phyloP scores from a whole-genome alignment of 106 monocot species.

The Apostasia shenzhenica region DNA sequence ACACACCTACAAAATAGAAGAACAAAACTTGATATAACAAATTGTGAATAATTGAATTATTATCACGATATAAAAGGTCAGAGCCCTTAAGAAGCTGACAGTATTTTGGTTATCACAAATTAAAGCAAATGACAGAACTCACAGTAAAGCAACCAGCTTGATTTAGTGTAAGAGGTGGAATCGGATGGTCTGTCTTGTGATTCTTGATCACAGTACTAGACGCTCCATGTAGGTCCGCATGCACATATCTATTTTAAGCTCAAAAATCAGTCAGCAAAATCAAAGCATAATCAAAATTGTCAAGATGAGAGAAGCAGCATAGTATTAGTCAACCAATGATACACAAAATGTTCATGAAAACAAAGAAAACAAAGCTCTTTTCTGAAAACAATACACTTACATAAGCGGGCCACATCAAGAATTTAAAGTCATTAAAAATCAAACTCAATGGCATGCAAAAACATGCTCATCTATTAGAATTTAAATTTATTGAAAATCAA shows the following conservation, averaged over 20 bases:
- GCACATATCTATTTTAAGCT: slow-evolving; percentile 59
- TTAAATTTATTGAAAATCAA: too few species aligned
- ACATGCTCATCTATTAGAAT: too few species aligned
- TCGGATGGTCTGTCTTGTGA: slow-evolving; percentile 72
- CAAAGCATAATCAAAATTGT: neutral
- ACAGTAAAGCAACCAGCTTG: slow-evolving; percentile 97
- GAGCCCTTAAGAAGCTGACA: too few species aligned
- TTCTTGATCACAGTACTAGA: slow-evolving; percentile 98
- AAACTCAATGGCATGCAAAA: too few species aligned
- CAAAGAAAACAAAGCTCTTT: too few species aligned
- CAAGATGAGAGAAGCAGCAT: neutral
- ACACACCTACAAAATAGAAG: slow-evolving; percentile 57
- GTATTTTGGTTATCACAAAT: neutral
- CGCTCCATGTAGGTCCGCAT: slow-evolving; percentile 98
- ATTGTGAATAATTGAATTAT: too few species aligned
- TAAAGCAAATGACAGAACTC: slow-evolving; percentile 19
- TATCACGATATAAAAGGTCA: too few species aligned
- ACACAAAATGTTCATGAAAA: too few species aligned
- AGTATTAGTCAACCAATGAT: too few species aligned
- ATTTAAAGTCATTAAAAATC: too few species aligned
- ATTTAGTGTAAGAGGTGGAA: slow-evolving; percentile 94
- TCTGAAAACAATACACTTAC: too few species aligned
- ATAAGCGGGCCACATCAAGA: too few species aligned
- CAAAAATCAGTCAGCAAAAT: slow-evolving; percentile 8
- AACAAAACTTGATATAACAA: neutral